Evolutionary conservation across 2,329 filamentous ascomycete species (phyloP), one percentile per base, ranked within the genome.

Genomic region (Aspergillus fructus): DNA sequence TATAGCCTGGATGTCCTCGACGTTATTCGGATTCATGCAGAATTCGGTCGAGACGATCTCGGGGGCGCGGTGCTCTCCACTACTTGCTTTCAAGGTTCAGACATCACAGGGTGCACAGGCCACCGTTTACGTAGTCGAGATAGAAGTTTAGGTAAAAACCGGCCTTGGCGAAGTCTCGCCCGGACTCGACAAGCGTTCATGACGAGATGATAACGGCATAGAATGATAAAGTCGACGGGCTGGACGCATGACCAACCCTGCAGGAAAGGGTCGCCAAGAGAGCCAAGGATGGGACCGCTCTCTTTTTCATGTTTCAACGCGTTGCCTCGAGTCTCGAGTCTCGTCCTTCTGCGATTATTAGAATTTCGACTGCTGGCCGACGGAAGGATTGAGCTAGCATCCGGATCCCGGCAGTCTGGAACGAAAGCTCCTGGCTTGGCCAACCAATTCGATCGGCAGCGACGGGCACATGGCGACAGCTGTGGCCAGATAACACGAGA

Each of bases 401-500:
- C 7, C 47, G 39, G 47, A 60, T 53, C 53, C 52, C 49, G 30
- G 52, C 11, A 52, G 42, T 23, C 49, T 52, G 49, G 49, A 30
- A 53, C 49, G 6, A 53, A 15, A 55, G 49, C 43, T 47, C 19
- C 27, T 49, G 23, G 33, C 54, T 56, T 56, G 48, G 54, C 51
- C 50, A 52, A 48, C 56, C 50, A 59, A 51, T 49, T 56, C 48
- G 27, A 52, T 37, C 37, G 23, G 41, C 49, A 46, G 33, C 49
- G 30, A 45, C n/a, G 27, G 37, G 45, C 58, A 60, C 58, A 55
- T 59, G 56, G 56, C 45, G 19, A 45, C 17, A 56, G 21, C 34
- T 53, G 13, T 33, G 42, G 49, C 23, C 43, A 33, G 48, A 49
- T 45, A 50, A 53, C 49, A 37, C 37, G 42, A 54, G 42, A 21